Evolutionary conservation across 2,329 filamentous ascomycete species (phyloP).

Genomic region (Elsinoe perseae): DNA sequence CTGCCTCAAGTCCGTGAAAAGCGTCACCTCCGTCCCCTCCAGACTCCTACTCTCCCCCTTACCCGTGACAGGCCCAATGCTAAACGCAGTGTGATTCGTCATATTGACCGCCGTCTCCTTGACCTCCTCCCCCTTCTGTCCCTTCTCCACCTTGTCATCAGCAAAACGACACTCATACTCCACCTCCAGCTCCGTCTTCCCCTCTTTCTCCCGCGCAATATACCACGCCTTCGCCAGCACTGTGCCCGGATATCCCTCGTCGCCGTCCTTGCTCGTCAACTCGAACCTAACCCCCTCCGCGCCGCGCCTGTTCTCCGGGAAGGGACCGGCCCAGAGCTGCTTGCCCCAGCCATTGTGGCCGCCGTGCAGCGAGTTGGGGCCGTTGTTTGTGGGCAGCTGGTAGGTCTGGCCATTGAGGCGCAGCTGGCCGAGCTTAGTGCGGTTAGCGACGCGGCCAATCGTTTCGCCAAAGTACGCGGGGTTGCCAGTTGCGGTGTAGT

Average conservation of each 20-base stretch:
- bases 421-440: slow-evolving; percentile 65
- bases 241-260: slow-evolving; percentile 84
- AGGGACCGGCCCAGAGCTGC: slow-evolving; percentile 66
- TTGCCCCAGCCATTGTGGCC: slow-evolving; percentile 69
- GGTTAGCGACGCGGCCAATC: slow-evolving; percentile 78
- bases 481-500: slow-evolving; percentile 67
- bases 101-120: slow-evolving; percentile 90
- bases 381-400: slow-evolving; percentile 66
- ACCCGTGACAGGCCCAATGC: background rate
- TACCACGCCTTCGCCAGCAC: slow-evolving; percentile 74
- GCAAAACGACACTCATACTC: slow-evolving; percentile 85
- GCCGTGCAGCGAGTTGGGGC: slow-evolving; percentile 56
- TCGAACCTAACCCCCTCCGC: slow-evolving; percentile 40
- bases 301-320: slow-evolving; percentile 44
- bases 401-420: slow-evolving; percentile 67
- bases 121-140: slow-evolving; percentile 47
- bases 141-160: slow-evolving; percentile 26
- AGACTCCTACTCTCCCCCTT: slow-evolving; percentile 26
- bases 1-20: slow-evolving; percentile 58
- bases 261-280: slow-evolving; percentile 64
- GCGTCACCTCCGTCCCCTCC: slow-evolving; percentile 52
- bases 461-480: slow-evolving; percentile 82
- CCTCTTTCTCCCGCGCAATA: slow-evolving; percentile 55
- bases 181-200: slow-evolving; percentile 66
- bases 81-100: slow-evolving; percentile 78